Evolutionary conservation across 768 basidiomycete species (phyloP).

Genomic region (Trametes cinnabarina): DNA sequence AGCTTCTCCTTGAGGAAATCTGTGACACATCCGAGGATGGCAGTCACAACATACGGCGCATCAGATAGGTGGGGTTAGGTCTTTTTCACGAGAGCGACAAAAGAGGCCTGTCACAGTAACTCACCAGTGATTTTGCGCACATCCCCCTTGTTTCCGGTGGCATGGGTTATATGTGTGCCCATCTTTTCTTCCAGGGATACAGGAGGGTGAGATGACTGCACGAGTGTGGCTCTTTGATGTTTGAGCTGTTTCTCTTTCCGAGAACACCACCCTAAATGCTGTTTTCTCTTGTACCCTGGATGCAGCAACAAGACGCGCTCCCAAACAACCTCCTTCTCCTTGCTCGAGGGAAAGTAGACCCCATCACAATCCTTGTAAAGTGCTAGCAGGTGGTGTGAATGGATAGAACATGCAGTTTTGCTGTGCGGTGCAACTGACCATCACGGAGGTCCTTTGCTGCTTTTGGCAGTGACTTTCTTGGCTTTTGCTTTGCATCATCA

Average conservation of each 20-base stretch:
- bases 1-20: neutral
- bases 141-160: neutral
- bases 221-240: too few species aligned
- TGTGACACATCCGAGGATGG: too few species aligned
- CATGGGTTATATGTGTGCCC: neutral
- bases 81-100: neutral
- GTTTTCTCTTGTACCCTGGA: neutral
- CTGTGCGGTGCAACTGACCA: too few species aligned
- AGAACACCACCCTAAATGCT: neutral
- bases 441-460: too few species aligned
- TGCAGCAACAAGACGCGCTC: neutral
- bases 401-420: too few species aligned
- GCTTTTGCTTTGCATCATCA: too few species aligned
- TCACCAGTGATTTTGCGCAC: neutral
- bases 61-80: neutral
- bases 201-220: too few species aligned
- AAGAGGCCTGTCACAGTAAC: neutral
- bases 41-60: too few species aligned
- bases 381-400: neutral
- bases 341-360: neutral
- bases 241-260: neutral
- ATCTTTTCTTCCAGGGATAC: too few species aligned
- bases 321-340: neutral
- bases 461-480: too few species aligned
- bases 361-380: neutral